A percentile compares a stretch with the other conserved stretches of the same genome.
Evolutionary conservation across 129 eudicot species (phyloP).

Genomic region (Gnaphalium uliginosum): DNA sequence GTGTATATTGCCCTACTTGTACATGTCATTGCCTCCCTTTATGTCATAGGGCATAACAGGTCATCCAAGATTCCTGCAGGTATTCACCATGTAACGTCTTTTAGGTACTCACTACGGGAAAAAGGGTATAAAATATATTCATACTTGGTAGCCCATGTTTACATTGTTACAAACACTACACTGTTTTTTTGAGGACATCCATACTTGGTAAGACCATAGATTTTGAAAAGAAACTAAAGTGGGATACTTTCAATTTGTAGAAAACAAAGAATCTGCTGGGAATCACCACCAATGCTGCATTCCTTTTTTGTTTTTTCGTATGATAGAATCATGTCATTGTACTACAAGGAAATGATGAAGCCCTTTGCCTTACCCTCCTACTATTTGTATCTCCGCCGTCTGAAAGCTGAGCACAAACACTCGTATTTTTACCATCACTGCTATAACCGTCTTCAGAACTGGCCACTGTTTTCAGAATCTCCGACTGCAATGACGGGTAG

Average conservation of each 20-base stretch:
- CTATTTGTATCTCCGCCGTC: slow-evolving; percentile 82
- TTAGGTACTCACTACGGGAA: no score
- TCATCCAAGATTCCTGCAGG: no score
- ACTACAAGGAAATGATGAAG: slow-evolving; percentile 36
- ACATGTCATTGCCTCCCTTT: not conserved
- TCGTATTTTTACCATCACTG: slow-evolving; percentile 70
- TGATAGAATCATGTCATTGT: slow-evolving; percentile 7
- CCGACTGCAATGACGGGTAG: slow-evolving; percentile 73
- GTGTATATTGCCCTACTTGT: not conserved
- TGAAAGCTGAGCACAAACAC: slow-evolving; percentile 91
- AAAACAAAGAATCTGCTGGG: no score
- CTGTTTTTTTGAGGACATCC: no score
- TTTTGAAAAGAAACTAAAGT: no score
- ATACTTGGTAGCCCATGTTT: no score
- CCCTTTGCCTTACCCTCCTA: slow-evolving; percentile 80
- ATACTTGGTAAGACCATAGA: no score
- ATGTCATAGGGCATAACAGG: not conserved
- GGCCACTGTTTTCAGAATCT: slow-evolving; percentile 78
- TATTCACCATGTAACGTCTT: no score
- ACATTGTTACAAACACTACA: no score
- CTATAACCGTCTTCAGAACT: slow-evolving; percentile 79
- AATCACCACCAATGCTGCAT: not conserved
- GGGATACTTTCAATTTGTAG: no score
- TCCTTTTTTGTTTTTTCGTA: not conserved
- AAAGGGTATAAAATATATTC: no score